Conservation (phyloP, 768 basidiomycete species). For the Rhizopogon vulgaris region DNA sequence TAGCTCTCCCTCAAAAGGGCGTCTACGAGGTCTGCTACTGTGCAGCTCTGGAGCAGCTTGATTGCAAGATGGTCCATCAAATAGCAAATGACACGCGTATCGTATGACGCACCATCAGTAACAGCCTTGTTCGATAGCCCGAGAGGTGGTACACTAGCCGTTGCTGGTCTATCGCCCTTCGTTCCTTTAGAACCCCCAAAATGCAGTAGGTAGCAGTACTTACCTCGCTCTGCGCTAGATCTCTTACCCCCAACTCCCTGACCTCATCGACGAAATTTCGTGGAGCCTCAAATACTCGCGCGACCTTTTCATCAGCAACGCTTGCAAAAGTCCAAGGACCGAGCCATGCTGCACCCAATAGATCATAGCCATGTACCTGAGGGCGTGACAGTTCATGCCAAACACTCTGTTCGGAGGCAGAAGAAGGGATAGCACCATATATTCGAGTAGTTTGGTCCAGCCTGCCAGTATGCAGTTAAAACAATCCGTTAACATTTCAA, state of each 20-base stretch:
- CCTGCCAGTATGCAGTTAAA: constrained; percentile 32
- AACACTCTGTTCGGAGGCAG: constrained; percentile 15
- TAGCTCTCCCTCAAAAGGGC: constrained; percentile 90
- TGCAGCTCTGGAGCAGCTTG: constrained; percentile 14
- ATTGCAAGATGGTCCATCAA: constrained; percentile 1
- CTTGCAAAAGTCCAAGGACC: constrained; percentile 76
- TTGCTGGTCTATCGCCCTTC: constrained; percentile 61
- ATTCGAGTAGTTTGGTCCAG: constrained; percentile 90
- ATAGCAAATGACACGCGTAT: background rate
- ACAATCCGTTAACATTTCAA: background rate
- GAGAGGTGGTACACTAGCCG: constrained; percentile 88
- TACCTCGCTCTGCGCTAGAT: constrained; percentile 48
- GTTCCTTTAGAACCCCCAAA: constrained; percentile 2
- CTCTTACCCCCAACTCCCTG: constrained; percentile 43
- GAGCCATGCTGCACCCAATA: constrained; percentile 75
- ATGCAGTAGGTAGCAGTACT: background rate
- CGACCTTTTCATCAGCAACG: constrained; percentile 94
- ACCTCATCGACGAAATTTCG: constrained; percentile 65
- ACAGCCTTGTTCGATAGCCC: constrained; percentile 92
- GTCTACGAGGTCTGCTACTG: constrained; percentile 19
- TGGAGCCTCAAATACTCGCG: constrained; percentile 90
- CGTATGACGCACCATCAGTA: constrained; percentile 47
- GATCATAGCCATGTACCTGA: constrained; percentile 95
- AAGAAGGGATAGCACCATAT: constrained; percentile 52
- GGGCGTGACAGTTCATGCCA: constrained; percentile 93